phyloP scores from a whole-genome alignment of 805 yeast genomes.

The Cephaloascus albidus region DNA sequence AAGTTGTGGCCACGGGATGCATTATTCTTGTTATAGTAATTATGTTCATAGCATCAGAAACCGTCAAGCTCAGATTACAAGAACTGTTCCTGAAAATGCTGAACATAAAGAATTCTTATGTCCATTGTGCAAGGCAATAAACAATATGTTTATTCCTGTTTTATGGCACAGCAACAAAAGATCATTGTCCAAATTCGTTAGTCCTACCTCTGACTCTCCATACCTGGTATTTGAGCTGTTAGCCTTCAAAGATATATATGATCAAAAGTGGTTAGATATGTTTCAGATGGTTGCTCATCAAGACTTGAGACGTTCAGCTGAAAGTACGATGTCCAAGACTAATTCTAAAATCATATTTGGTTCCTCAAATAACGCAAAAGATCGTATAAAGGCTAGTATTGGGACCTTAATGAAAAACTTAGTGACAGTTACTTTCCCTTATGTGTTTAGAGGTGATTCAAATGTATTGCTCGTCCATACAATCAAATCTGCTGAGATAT shows the following conservation, averaged over 20 bases:
- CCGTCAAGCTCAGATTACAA: constrained; percentile 63
- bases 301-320: constrained; percentile 15
- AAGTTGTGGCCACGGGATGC: constrained; percentile 95
- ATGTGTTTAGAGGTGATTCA: neutral
- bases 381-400: neutral
- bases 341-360: neutral
- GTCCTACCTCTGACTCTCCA: constrained; percentile 5
- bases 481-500: constrained; percentile 56
- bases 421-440: neutral
- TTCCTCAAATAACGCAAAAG: neutral
- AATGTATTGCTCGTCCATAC: constrained; percentile 38
- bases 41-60: constrained; percentile 47
- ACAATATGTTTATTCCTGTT: constrained; percentile 76
- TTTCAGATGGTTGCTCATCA: constrained; percentile 11
- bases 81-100: constrained; percentile 71
- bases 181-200: constrained; percentile 13
- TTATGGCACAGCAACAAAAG: constrained; percentile 44
- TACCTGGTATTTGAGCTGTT: constrained; percentile 9
- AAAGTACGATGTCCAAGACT: constrained; percentile 9
- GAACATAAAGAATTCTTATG: constrained; percentile 72
- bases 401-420: constrained; percentile 1
- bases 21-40: constrained; percentile 63
- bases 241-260: constrained; percentile 6
- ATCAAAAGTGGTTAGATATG: constrained; percentile 15
- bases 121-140: constrained; percentile 84